These are phyloP conservation scores for Alternaria metachromatica DNA, from an alignment of 2,329 filamentous ascomycete genomes.

Conservation along the genomic window DNA sequence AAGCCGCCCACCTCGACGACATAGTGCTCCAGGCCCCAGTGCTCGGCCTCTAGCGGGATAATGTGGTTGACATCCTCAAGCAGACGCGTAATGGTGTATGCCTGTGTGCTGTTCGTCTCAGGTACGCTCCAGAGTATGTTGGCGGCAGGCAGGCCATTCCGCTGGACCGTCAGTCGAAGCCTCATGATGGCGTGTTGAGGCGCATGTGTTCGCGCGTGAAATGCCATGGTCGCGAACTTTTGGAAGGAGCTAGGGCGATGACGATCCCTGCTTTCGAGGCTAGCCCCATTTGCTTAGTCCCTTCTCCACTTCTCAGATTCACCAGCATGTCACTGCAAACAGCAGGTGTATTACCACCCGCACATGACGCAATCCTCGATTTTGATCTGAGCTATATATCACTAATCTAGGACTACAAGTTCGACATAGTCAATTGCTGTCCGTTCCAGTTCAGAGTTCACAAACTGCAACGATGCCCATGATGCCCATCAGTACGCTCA, in stretches of 20 bases:
- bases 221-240: slow-evolving; percentile 7
- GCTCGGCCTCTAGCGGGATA: slow-evolving; percentile 78
- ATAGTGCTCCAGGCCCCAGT: slow-evolving; percentile 93
- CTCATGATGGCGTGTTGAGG: slow-evolving; percentile 38
- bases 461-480: slow-evolving; percentile 28
- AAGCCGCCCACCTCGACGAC: slow-evolving; percentile 78
- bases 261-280: background rate
- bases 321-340: background rate
- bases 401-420: background rate
- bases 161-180: slow-evolving; percentile 46
- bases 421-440: background rate
- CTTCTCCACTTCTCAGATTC: background rate
- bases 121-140: slow-evolving; percentile 49
- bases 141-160: slow-evolving; percentile 44
- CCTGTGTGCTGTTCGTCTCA: slow-evolving; percentile 37
- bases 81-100: slow-evolving; percentile 73
- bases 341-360: background rate
- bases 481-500: slow-evolving; percentile 34
- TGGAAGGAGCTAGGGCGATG: slow-evolving; percentile 6
- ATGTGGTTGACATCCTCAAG: slow-evolving; percentile 80
- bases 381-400: background rate
- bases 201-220: slow-evolving; percentile 5
- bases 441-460: background rate
- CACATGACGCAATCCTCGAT: slow-evolving; percentile 5
- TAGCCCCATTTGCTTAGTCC: background rate